Percentiles rank a stretch among this genome's conserved stretches.
Evolutionary conservation across 176 grass and related monocot genomes (phyloP).

Genomic region (Chloris gayana): DNA sequence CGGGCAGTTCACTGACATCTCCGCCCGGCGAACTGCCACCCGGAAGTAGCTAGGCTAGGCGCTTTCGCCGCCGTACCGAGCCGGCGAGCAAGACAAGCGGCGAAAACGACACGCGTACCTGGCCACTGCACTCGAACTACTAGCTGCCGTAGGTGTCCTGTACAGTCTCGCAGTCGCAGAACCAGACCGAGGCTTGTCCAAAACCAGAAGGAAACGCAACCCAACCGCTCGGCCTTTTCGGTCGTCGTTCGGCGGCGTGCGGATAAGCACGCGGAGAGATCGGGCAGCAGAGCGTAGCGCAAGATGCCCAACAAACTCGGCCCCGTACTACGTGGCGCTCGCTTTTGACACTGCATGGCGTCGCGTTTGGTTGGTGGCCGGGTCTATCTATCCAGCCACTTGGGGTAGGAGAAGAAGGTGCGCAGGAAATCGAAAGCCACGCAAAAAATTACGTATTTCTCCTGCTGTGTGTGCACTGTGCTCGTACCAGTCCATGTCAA

Average conservation of each 20-base stretch:
- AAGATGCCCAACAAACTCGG: background rate
- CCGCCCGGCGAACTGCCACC: background rate
- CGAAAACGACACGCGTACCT: conserved; percentile 6
- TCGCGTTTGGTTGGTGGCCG: background rate
- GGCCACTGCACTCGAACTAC: background rate
- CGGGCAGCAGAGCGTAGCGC: background rate
- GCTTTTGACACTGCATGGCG: background rate
- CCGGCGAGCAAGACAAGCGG: background rate
- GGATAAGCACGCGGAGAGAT: conserved; percentile 36
- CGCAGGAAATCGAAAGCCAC: background rate
- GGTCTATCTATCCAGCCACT: background rate
- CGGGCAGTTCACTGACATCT: background rate
- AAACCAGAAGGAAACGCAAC: conserved; percentile 22
- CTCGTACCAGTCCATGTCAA: background rate
- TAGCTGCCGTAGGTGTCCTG: no score
- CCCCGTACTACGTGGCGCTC: conserved; percentile 1
- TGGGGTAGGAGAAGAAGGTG: background rate
- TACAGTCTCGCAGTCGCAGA: background rate
- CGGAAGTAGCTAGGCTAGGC: background rate
- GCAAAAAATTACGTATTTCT: background rate
- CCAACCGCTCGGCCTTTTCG: background rate
- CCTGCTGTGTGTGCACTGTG: background rate
- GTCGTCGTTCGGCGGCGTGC: background rate
- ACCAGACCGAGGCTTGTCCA: background rate
- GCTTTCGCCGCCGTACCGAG: background rate